Base-by-base conservation (phyloP, 257 asterid species). In the Petunia secreta region DNA sequence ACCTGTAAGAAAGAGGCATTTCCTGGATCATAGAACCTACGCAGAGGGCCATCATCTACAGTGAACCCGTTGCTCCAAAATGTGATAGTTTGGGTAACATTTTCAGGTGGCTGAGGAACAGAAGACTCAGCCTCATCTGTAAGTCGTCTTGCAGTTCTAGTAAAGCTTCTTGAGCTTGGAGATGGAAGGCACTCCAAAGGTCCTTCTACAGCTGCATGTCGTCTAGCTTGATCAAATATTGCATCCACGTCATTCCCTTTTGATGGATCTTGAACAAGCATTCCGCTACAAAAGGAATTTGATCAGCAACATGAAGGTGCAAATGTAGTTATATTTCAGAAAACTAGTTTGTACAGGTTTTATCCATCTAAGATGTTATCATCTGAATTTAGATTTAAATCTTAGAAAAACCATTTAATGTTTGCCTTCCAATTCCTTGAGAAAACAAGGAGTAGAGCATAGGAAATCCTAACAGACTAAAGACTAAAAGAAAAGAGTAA, bases 61-160 rank as follows among this genome's bases (percentile, higher is more conserved):
- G 97, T 89, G 82, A 91, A 94, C n/a, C 98, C 98, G 85, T 94
- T 90, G 52, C 91, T 84, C 95, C 95, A 94, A 50, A 90, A 88
- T 53, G 85, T 84, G 80, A 94, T 92, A 80, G 46, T 83, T 84
- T 89, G 95, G 38, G 37, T 82, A 15, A 86, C 85, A 81, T 40
- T 62, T 75, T 85, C 91, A 85, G 95, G 92, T 44, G n/a, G 92
- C 86, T 86, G 90, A 66, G 89, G 89, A 67, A 90, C 83, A 9
- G 92, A 81, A 13, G 90, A 73, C 39, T 80, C 85, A 13, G 77
- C 82, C 77, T 90, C 97, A 41, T 96, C 95, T 8, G 92, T 91
- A 48, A 91, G 93, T 75, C 89, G 87, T 84, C 97, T 89, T 62
- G 85, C 93, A 44, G 97, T 89, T 64, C 98, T 97, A 75, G 89